These are phyloP conservation scores for Dothideomycetes sp. DNA, from an alignment of 2,329 filamentous ascomycete genomes.

Conservation along the genomic window DNA sequence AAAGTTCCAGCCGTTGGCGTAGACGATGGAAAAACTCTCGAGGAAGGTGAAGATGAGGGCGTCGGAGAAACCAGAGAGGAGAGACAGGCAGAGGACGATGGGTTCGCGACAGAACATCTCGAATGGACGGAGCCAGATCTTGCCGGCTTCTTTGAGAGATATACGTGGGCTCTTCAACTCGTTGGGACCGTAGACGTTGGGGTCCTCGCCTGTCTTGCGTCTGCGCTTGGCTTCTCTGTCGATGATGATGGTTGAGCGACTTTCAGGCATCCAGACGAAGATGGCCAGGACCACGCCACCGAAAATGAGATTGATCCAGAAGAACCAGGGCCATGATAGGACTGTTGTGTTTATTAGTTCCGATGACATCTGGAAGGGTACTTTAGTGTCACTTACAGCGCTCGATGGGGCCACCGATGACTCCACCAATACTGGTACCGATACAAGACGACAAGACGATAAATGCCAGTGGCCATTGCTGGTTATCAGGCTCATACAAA, in stretches of 20 bases:
- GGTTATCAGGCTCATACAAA: slow-evolving; percentile 46
- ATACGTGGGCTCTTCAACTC: slow-evolving; percentile 43
- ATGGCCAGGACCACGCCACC: slow-evolving; percentile 57
- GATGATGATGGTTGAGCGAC: slow-evolving; percentile 66
- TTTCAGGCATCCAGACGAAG: slow-evolving; percentile 57
- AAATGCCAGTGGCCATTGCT: slow-evolving; percentile 49
- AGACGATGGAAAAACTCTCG: slow-evolving; percentile 58
- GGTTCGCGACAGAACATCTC: slow-evolving; percentile 65
- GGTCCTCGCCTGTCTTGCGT: slow-evolving; percentile 37
- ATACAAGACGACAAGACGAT: slow-evolving; percentile 13
- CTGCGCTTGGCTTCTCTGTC: slow-evolving; percentile 69
- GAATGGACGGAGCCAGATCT: slow-evolving; percentile 52
- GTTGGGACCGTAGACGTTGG: slow-evolving; percentile 59
- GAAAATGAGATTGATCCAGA: slow-evolving; percentile 79
- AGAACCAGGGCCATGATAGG: slow-evolving; percentile 62
- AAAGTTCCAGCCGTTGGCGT: slow-evolving; percentile 52
- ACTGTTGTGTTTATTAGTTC: slow-evolving; percentile 6
- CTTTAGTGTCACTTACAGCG: neutral
- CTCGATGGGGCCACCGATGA: slow-evolving; percentile 9
- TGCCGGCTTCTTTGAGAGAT: slow-evolving; percentile 28
- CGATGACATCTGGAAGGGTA: neutral
- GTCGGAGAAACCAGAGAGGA: slow-evolving; percentile 62
- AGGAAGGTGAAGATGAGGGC: slow-evolving; percentile 71
- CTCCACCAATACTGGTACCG: slow-evolving; percentile 9
- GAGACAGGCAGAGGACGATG: slow-evolving; percentile 58